A percentile compares a stretch with the other conserved stretches of the same genome.
Evolutionary conservation across 1,139 yeast genomes (phyloP).

Genomic region (Candida sojae): DNA sequence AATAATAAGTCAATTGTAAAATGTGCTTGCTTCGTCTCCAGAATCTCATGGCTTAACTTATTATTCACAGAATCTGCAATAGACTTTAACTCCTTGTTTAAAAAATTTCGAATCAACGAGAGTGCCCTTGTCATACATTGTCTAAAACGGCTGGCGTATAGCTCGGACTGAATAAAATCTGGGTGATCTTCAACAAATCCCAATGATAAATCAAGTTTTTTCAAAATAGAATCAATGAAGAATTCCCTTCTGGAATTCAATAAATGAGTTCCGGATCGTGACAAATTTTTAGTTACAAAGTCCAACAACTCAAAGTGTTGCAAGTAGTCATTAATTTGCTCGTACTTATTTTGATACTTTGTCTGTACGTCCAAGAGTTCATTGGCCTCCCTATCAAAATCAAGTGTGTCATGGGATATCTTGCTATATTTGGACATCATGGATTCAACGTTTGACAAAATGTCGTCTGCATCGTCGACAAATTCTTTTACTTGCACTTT

Average conservation of each 20-base stretch:
- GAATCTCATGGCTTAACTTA: slow-evolving; percentile 40
- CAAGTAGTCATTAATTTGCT: slow-evolving; percentile 54
- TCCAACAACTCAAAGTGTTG: slow-evolving; percentile 71
- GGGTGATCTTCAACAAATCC: slow-evolving; percentile 37
- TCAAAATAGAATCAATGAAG: slow-evolving; percentile 40
- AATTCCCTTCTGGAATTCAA: slow-evolving; percentile 33
- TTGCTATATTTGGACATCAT: slow-evolving; percentile 53
- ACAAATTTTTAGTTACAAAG: slow-evolving; percentile 64
- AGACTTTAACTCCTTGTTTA: slow-evolving; percentile 52
- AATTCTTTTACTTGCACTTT: slow-evolving; percentile 35
- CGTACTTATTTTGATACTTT: slow-evolving; percentile 43
- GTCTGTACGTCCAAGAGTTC: slow-evolving; percentile 53
- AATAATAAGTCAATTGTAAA: slow-evolving; percentile 28
- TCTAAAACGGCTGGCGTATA: slow-evolving; percentile 71
- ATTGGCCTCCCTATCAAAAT: slow-evolving; percentile 62
- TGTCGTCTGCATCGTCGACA: slow-evolving; percentile 39
- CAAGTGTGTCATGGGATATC: slow-evolving; percentile 61
- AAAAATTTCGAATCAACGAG: slow-evolving; percentile 70
- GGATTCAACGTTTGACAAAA: slow-evolving; percentile 42
- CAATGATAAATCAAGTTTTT: slow-evolving; percentile 57
- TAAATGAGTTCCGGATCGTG: slow-evolving; percentile 67
- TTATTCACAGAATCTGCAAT: slow-evolving; percentile 33
- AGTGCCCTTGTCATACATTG: slow-evolving; percentile 86
- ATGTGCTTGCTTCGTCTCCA: slow-evolving; percentile 19
- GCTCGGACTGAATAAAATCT: slow-evolving; percentile 67